A percentile compares a stretch with the other conserved stretches of the same genome.
Evolutionary conservation across 176 grass and related monocot genomes (phyloP).

Genomic region (Oryza meyeriana): DNA sequence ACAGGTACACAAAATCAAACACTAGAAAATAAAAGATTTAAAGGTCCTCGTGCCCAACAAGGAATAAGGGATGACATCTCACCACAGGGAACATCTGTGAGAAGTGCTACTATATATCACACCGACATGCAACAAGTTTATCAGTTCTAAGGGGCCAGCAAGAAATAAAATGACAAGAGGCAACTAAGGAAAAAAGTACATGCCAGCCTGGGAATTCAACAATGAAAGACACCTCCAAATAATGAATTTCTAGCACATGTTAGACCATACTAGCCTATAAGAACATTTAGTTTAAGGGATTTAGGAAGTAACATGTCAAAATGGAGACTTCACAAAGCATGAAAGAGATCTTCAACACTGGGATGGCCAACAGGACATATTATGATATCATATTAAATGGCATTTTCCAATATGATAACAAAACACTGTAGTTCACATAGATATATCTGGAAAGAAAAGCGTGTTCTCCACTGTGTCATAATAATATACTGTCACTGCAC

Average conservation of each 20-base stretch:
- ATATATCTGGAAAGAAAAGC: background rate
- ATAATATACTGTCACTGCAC: background rate
- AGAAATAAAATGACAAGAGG: background rate
- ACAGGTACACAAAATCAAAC: conserved; percentile 12
- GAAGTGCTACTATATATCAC: background rate
- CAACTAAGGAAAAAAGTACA: background rate
- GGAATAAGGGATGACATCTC: background rate
- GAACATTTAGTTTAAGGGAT: conserved; percentile 2
- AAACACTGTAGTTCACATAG: background rate
- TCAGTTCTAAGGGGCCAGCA: background rate
- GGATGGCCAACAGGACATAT: background rate
- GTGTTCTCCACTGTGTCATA: background rate
- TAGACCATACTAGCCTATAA: background rate
- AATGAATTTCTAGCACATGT: background rate
- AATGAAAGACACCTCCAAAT: background rate
- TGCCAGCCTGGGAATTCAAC: background rate
- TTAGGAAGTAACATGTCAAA: background rate
- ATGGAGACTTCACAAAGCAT: background rate
- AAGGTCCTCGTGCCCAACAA: background rate
- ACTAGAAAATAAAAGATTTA: background rate
- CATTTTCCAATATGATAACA: background rate
- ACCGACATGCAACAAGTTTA: background rate
- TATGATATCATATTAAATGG: background rate
- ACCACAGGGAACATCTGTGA: background rate
- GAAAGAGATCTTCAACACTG: background rate